Percentiles rank a stretch among this genome's conserved stretches.
These are phyloP conservation scores for Ophiostoma quercus DNA, from an alignment of 2,329 filamentous ascomycete species.

Conservation along the genomic window DNA sequence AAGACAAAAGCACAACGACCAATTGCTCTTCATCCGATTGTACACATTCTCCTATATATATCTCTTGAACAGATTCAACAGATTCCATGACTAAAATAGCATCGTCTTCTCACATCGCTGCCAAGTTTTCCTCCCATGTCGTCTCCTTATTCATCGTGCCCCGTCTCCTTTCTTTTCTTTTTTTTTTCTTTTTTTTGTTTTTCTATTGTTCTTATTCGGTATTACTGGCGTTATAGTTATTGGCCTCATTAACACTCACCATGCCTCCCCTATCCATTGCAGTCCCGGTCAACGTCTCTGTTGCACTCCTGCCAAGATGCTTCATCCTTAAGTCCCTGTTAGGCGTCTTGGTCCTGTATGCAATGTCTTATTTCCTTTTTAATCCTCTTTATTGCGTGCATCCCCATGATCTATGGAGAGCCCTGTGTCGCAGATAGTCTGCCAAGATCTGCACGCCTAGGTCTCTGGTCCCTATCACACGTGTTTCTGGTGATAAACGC, in stretches of 20 bases:
- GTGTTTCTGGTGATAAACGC: background rate
- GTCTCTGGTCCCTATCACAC: background rate
- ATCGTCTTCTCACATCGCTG: background rate
- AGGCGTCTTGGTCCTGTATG: background rate
- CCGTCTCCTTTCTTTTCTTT: background rate
- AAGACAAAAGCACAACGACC: background rate
- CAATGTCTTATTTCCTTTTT: background rate
- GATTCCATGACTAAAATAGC: background rate
- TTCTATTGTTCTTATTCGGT: background rate
- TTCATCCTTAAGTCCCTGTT: background rate
- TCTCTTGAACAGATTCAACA: background rate
- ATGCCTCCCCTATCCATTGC: background rate
- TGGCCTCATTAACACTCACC: background rate
- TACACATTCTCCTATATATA: slow-evolving; percentile 7
- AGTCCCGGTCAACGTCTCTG: background rate
- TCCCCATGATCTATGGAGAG: background rate
- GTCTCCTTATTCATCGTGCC: background rate
- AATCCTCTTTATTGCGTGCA: background rate
- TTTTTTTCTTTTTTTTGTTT: background rate
- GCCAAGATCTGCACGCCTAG: background rate
- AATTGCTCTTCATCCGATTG: background rate
- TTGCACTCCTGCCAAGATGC: slow-evolving; percentile 12
- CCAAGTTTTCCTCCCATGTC: background rate
- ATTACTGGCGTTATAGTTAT: background rate
- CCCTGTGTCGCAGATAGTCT: slow-evolving; percentile 3